Evolutionary conservation across 345 rosid genomes (phyloP).

Genomic region (Conringia planisiliqua): DNA sequence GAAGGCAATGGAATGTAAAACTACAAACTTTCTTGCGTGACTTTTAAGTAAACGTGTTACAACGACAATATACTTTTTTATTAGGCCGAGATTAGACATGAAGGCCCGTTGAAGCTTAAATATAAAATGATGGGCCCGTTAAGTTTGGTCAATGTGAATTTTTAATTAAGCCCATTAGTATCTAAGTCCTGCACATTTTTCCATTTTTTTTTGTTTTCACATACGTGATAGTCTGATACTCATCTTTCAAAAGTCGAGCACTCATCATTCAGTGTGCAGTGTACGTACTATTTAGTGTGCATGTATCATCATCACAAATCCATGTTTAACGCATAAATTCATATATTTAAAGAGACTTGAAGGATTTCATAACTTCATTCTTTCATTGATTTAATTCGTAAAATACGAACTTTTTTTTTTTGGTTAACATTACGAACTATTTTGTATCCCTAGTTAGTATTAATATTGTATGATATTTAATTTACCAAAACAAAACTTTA

Average conservation of each 20-base stretch:
- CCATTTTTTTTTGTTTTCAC: neutral
- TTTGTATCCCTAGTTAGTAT: neutral
- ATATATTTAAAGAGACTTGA: too few species aligned
- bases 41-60: too few species aligned
- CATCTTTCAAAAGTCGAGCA: neutral
- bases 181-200: neutral
- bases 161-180: slow-evolving; percentile 16
- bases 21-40: too few species aligned
- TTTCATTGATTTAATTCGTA: neutral
- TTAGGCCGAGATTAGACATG: neutral
- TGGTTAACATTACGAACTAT: neutral
- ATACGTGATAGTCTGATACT: neutral
- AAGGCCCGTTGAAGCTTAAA: neutral
- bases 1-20: too few species aligned
- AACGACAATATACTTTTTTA: neutral
- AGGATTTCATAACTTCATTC: too few species aligned
- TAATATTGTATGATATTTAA: neutral
- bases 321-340: too few species aligned
- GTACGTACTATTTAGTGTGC: neutral
- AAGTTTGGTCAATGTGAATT: neutral
- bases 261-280: neutral
- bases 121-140: neutral
- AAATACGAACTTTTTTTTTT: neutral
- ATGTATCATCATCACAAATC: neutral
- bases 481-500: neutral